Percentiles rank a stretch among this genome's conserved stretches.
These are phyloP conservation scores for Saksenaea vasiformis DNA, from an alignment of 371 early-diverging fungal genomes.

Conservation along the genomic window DNA sequence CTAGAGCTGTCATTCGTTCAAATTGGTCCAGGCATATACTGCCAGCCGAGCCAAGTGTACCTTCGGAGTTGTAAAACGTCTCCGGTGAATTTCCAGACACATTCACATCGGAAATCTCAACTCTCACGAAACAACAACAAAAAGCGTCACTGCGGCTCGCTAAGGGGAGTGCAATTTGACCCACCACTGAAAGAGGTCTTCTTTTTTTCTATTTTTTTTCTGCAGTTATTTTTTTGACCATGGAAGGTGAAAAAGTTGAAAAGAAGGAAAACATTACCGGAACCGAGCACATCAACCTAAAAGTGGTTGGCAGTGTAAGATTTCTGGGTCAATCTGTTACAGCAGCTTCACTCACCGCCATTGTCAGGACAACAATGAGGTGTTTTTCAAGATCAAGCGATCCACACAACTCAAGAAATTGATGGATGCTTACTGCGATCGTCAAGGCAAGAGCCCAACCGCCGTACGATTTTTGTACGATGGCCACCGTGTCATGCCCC, in stretches of 20 bases:
- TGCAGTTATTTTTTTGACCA: not conserved
- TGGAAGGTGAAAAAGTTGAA: slow-evolving; percentile 29
- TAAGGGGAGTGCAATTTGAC: too few relatives aligned
- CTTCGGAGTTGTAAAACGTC: too few relatives aligned
- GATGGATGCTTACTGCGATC: slow-evolving; percentile 89
- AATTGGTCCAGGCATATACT: not conserved
- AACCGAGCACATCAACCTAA: slow-evolving; percentile 86
- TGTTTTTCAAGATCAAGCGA: slow-evolving; percentile 93
- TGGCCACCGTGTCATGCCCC: slow-evolving; percentile 77
- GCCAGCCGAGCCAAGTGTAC: not conserved
- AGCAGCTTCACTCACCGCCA: not conserved
- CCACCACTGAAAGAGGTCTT: too few relatives aligned
- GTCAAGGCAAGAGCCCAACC: slow-evolving; percentile 72
- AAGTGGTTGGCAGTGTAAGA: slow-evolving; percentile 83
- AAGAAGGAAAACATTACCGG: slow-evolving; percentile 56
- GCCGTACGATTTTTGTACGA: slow-evolving; percentile 90
- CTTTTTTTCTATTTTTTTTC: not conserved
- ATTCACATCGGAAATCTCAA: too few relatives aligned
- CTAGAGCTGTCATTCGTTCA: too few relatives aligned
- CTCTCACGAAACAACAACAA: too few relatives aligned
- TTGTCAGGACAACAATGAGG: slow-evolving; percentile 72
- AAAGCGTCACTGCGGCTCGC: too few relatives aligned
- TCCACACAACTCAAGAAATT: slow-evolving; percentile 86
- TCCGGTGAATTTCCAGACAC: too few relatives aligned
- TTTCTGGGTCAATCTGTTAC: slow-evolving; percentile 9